These are phyloP conservation scores for Naganishia vaughanmartiniae DNA, from an alignment of 768 basidiomycete genomes.

Conservation along the genomic window DNA sequence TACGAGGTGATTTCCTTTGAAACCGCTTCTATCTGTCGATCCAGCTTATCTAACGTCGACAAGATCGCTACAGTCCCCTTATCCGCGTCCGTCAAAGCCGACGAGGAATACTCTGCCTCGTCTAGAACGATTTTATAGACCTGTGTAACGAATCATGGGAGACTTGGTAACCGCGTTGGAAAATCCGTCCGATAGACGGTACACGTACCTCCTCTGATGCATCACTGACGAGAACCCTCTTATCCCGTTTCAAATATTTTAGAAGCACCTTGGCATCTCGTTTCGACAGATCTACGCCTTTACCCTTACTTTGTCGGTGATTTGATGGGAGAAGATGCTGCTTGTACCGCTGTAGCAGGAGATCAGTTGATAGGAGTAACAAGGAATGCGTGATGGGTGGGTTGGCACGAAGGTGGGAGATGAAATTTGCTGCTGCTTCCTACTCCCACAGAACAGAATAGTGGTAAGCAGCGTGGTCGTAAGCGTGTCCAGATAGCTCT, in stretches of 20 bases:
- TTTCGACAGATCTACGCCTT: constrained; percentile 54
- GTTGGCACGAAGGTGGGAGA: constrained; percentile 33
- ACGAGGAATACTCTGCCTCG: constrained; percentile 49
- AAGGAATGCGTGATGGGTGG: constrained; percentile 41
- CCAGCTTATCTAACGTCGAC: constrained; percentile 65
- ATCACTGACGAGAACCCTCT: constrained; percentile 62
- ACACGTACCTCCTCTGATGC: constrained; percentile 58
- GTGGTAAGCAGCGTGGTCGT: background rate
- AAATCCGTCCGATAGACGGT: too few species aligned
- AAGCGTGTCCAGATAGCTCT: too few species aligned
- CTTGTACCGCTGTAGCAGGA: constrained; percentile 36
- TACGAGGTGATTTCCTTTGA: constrained; percentile 74
- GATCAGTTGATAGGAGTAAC: constrained; percentile 35
- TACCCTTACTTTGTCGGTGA: constrained; percentile 26
- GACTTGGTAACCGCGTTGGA: too few species aligned
- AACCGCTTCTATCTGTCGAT: constrained; percentile 66
- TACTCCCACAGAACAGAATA: constrained; percentile 10
- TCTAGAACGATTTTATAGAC: constrained; percentile 73
- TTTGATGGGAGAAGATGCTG: constrained; percentile 35
- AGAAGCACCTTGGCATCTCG: constrained; percentile 68
- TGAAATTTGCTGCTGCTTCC: constrained; percentile 43
- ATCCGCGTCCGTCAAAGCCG: constrained; percentile 71
- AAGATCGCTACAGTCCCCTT: constrained; percentile 77
- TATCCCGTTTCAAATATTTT: constrained; percentile 76
- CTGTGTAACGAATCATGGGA: constrained; percentile 51